Conservation (phyloP, 2,329 filamentous ascomycete genomes). For the Aspergillus sp. region DNA sequence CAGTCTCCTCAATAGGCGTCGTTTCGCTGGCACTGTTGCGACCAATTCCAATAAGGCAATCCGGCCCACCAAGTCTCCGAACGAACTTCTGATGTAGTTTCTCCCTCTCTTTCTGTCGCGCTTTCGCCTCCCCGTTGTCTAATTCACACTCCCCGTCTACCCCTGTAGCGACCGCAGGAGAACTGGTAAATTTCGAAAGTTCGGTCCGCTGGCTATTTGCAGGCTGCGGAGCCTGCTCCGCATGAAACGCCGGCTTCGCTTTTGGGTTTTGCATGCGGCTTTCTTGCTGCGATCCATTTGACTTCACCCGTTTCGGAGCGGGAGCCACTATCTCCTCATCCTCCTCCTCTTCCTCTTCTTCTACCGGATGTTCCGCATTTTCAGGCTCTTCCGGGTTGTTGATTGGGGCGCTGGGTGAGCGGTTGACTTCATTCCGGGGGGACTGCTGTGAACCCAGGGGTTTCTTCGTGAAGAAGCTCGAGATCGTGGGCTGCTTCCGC, state of each 20-base stretch:
- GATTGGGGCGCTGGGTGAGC: neutral
- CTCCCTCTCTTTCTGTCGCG: constrained; percentile 60
- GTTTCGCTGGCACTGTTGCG: constrained; percentile 57
- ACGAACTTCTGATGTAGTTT: constrained; percentile 82
- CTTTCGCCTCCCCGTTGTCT: constrained; percentile 50
- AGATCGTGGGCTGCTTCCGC: constrained; percentile 68
- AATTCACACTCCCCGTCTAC: constrained; percentile 32
- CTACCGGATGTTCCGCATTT: constrained; percentile 8
- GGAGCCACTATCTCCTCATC: constrained; percentile 43
- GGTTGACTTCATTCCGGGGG: constrained; percentile 11
- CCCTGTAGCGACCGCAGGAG: constrained; percentile 40
- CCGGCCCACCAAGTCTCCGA: constrained; percentile 82
- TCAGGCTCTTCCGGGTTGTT: constrained; percentile 3
- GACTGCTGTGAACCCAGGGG: constrained; percentile 24
- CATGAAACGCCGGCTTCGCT: neutral
- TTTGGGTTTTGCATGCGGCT: constrained; percentile 9
- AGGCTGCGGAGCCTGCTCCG: constrained; percentile 28
- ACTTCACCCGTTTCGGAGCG: constrained; percentile 42
- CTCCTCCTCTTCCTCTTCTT: constrained; percentile 37
- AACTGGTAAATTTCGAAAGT: constrained; percentile 60
- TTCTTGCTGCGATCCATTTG: constrained; percentile 21
- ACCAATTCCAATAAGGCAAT: constrained; percentile 71
- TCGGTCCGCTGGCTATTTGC: constrained; percentile 53
- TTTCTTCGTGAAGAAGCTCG: constrained; percentile 76
- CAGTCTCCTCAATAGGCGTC: constrained; percentile 58